Base-by-base conservation (phyloP, 2,329 filamentous ascomycete species). In the Aspergillus sclerotialis region DNA sequence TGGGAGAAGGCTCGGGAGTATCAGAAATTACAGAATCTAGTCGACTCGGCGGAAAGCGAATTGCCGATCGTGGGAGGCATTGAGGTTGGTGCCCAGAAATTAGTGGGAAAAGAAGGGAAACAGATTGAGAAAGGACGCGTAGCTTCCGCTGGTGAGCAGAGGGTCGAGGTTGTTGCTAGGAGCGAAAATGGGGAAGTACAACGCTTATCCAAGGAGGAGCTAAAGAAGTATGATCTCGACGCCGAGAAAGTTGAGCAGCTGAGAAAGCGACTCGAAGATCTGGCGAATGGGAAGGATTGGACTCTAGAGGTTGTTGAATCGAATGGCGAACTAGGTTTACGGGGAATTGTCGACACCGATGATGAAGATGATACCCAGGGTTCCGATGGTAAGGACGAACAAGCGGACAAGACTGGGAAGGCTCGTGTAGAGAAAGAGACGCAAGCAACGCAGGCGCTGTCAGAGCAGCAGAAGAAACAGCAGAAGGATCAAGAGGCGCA, bases 301-400 rank as follows among this genome's bases (percentile, higher is more conserved):
- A 83, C 80, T 49, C 66, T 94, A 39, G 84, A 92, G 58, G 70
- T 92, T 10, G 76, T 92, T 1, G 82, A 92, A 50, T 70, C 77
- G 8, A 75, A 80, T 2, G 71, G 75, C 4, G 70, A 74, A 14
- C 65, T 76, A 41, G 81, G 87, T 53, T 75, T 90, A 26, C 68
- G 82, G 28, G 84, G 82, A 0, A 76, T 84, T 27, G 73, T 90
- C 11, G 78, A 82, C 17, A 63, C 65, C 2, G 72, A 75, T 9
- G 70, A 70, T 3, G 72, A 75, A 1, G 69, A 75, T 1, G 67
- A 70, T n/a, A n/a, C n/a, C n/a, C n/a, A n/a, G n/a, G n/a, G n/a
- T n/a, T n/a, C n/a, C n/a, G n/a, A n/a, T n/a, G n/a, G n/a, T n/a
- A n/a, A n/a, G n/a, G n/a, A n/a, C n/a, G n/a, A n/a, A n/a, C n/a